Percentiles rank a stretch among this genome's conserved stretches.
These are phyloP conservation scores for Corylus americana DNA, from an alignment of 306 rosid species.

Conservation along the genomic window DNA sequence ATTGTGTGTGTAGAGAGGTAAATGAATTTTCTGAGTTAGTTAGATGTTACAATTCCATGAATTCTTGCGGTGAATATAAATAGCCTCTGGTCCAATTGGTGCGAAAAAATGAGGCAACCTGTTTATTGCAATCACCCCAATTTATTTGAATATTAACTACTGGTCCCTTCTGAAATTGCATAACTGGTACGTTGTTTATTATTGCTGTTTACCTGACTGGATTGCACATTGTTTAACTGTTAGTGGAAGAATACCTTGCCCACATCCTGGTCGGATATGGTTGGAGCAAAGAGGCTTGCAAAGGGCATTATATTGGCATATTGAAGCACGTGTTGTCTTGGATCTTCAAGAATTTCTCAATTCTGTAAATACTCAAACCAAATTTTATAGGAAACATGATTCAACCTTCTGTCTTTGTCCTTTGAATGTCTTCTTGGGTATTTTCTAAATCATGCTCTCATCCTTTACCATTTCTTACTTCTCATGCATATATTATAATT, in stretches of 20 bases:
- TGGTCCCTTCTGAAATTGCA: not conserved
- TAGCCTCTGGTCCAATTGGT: not conserved
- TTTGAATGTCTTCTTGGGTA: not conserved
- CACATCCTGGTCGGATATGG: constrained; percentile 87
- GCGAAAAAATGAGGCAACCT: not conserved
- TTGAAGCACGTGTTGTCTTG: constrained; percentile 97
- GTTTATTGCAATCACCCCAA: not conserved
- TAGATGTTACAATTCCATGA: not conserved
- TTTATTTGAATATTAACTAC: not conserved
- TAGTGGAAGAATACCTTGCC: constrained; percentile 85
- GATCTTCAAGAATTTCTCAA: constrained; percentile 75
- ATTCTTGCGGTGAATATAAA: not conserved
- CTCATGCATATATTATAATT: not conserved
- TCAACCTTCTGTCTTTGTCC: not conserved
- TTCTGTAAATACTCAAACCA: constrained; percentile 51
- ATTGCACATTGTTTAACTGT: constrained; percentile 12
- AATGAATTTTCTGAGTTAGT: not conserved
- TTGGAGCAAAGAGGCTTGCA: constrained; percentile 93
- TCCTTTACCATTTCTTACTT: constrained; percentile 2
- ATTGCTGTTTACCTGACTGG: not conserved
- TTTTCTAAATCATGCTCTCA: not conserved
- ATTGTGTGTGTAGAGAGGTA: not conserved
- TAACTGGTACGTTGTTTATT: not conserved
- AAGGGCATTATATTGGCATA: constrained; percentile 95
- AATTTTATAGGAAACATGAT: constrained; percentile 6